Evolutionary conservation across 768 basidiomycete genomes (phyloP).

Genomic region (Inosperma sp.): DNA sequence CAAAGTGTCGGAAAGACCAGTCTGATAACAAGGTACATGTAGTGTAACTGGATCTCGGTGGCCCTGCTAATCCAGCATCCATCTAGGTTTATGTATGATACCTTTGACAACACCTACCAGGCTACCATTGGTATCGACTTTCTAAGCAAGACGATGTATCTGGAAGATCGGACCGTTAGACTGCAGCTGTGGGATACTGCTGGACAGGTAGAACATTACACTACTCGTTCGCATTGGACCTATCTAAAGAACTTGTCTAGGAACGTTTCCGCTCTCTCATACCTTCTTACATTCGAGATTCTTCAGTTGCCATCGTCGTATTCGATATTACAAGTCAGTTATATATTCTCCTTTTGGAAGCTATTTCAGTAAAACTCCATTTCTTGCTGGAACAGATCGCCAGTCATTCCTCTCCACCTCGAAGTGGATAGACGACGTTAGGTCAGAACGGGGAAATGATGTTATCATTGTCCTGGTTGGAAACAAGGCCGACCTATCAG

Average conservation of each 20-base stretch:
- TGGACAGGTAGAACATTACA: slow-evolving; percentile 59
- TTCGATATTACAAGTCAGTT: slow-evolving; percentile 96
- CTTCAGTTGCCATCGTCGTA: slow-evolving; percentile 97
- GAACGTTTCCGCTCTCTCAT: slow-evolving; percentile 97
- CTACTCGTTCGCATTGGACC: not conserved
- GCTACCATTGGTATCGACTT: slow-evolving; percentile 99
- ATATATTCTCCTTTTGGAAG: too few relatives aligned
- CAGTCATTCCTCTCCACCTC: slow-evolving; percentile 97
- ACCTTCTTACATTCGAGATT: slow-evolving; percentile 98
- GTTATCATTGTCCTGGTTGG: slow-evolving; percentile 98
- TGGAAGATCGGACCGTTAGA: slow-evolving; percentile 96
- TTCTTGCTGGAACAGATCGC: slow-evolving; percentile 54
- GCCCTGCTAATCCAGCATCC: slow-evolving; percentile 8
- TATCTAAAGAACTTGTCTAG: slow-evolving; percentile 37
- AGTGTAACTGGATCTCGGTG: slow-evolving; percentile 9
- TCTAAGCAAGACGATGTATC: slow-evolving; percentile 99
- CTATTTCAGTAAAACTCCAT: not conserved
- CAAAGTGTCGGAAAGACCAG: slow-evolving; percentile 99
- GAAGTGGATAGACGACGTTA: slow-evolving; percentile 99
- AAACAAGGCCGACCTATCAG: slow-evolving; percentile 98
- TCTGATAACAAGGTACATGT: slow-evolving; percentile 83
- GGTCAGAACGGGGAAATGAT: slow-evolving; percentile 94
- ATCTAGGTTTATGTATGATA: slow-evolving; percentile 95
- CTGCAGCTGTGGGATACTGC: slow-evolving; percentile 99
- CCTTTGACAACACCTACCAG: slow-evolving; percentile 99